These are phyloP conservation scores for Bidens hawaiensis DNA, from an alignment of 140 eudicot genomes.

Conservation along the genomic window DNA sequence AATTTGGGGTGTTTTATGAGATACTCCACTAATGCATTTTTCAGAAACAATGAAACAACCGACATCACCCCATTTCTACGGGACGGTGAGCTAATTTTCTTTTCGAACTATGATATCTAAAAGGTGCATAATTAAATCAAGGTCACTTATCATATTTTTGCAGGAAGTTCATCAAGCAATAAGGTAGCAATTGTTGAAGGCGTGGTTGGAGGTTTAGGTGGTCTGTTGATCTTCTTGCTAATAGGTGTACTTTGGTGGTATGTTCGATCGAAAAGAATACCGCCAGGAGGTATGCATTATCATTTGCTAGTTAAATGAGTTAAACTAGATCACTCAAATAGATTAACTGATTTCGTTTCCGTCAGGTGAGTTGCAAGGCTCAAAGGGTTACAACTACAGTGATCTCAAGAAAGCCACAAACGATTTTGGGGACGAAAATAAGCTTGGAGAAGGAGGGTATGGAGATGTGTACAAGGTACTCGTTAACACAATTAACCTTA, in stretches of 20 bases:
- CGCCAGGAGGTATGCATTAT: slow-evolving; percentile 30
- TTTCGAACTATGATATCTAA: too few species aligned
- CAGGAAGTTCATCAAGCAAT: slow-evolving; percentile 53
- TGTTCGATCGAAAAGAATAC: slow-evolving; percentile 28
- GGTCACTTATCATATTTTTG: too few species aligned
- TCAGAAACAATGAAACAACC: slow-evolving; percentile 2
- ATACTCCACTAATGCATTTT: neutral
- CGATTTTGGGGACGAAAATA: slow-evolving; percentile 45
- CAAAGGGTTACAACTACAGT: slow-evolving; percentile 43
- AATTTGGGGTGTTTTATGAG: neutral
- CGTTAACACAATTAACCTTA: neutral
- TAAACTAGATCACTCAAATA: neutral
- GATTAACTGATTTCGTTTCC: neutral
- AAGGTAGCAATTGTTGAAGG: slow-evolving; percentile 57
- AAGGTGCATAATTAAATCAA: too few species aligned
- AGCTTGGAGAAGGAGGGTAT: slow-evolving; percentile 63
- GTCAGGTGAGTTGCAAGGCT: slow-evolving; percentile 53
- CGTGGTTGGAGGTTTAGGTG: slow-evolving; percentile 51
- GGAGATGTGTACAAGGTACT: slow-evolving; percentile 60
- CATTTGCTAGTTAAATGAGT: neutral
- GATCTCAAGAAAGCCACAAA: slow-evolving; percentile 54
- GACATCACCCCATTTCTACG: slow-evolving; percentile 36
- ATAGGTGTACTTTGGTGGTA: slow-evolving; percentile 32
- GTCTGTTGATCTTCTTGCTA: slow-evolving; percentile 31
- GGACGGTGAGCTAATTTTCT: slow-evolving; percentile 44